Evolutionary conservation across 768 basidiomycete species (phyloP), one percentile per base, ranked within the genome.

Genomic region (Boletus sp.): DNA sequence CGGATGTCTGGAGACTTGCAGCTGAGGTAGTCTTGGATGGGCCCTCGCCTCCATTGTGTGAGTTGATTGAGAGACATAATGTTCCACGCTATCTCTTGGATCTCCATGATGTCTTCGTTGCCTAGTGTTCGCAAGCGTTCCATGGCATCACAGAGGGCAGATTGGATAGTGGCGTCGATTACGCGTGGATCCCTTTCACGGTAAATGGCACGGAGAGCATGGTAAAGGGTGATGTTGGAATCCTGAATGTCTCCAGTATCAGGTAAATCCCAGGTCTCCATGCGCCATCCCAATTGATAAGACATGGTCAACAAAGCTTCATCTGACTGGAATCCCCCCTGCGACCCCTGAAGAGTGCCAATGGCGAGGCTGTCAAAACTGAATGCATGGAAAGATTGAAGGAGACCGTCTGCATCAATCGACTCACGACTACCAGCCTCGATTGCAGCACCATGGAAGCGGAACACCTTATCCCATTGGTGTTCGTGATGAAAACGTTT

Each of bases 211-310:
- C 90, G 83, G 35, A 99, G 77, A 5, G 91, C 86, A 33, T 80
- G 77, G 71, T 96, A 99, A 5, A 98, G 75, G 2, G 86, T 74
- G 14, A 81, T 78, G 24, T 83, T 84, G 9, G 83, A 70, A 29
- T 75, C 75, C 24, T 74, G 73, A 52, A 77, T 71, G 2, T 72
- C 71, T 10, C 73, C 60, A 0, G 77, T 76, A 48, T 90, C 83
- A 1, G 95, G 95, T 28, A 99, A 76, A 71, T 98, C 95, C 97
- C 97, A 99, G 1, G 86, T 88, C 58, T 90, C 92, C 0, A 94
- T 96, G 46, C 95, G 81, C 97, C 97, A 98, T 15, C 90, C 97
- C 1, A 98, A 77, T 40, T 85, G 81, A 71, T 93, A 94, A 35
- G 77, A 82, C 76, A 90, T 80, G 44, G 77, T 75, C 0, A 82